phyloP scores from a whole-genome alignment of 139 green algal genomes.

The Coccomyxa sp. region DNA sequence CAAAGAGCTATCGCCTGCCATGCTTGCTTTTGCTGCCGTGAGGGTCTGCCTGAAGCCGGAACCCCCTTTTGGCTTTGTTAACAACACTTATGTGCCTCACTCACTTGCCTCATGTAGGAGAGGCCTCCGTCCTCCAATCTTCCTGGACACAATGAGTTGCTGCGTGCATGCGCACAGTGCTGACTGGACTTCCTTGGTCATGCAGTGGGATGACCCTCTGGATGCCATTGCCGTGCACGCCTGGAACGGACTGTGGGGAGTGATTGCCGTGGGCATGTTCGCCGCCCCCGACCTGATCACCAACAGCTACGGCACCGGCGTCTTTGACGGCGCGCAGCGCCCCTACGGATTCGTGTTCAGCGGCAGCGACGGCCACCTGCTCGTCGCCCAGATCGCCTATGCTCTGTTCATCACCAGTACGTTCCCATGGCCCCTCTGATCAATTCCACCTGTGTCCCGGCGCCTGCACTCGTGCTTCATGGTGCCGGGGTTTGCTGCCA shows the following conservation, averaged over 20 bases:
- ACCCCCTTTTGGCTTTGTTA: too few relatives aligned
- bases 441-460: neutral
- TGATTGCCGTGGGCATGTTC: slow-evolving; percentile 53
- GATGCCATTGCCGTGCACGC: slow-evolving; percentile 78
- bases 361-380: slow-evolving; percentile 45
- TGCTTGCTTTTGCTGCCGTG: too few relatives aligned
- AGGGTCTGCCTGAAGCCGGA: too few relatives aligned
- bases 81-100: too few relatives aligned
- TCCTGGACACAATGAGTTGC: too few relatives aligned
- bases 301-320: slow-evolving; percentile 29
- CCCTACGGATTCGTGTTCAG: slow-evolving; percentile 43
- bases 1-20: too few relatives aligned
- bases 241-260: slow-evolving; percentile 57
- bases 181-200: neutral
- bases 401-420: slow-evolving; percentile 45
- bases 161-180: too few relatives aligned
- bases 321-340: neutral
- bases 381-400: slow-evolving; percentile 54
- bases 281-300: slow-evolving; percentile 37
- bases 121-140: too few relatives aligned
- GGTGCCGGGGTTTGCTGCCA: too few relatives aligned
- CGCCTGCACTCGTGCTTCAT: neutral
- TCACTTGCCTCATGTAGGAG: too few relatives aligned
- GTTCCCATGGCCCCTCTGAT: neutral
- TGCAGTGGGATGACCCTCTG: slow-evolving; percentile 71